A percentile compares a stretch with the other conserved stretches of the same genome.
Evolutionary conservation across 495 filamentous ascomycete genomes (phyloP).

Genomic region (Aspergillus taichungensis): DNA sequence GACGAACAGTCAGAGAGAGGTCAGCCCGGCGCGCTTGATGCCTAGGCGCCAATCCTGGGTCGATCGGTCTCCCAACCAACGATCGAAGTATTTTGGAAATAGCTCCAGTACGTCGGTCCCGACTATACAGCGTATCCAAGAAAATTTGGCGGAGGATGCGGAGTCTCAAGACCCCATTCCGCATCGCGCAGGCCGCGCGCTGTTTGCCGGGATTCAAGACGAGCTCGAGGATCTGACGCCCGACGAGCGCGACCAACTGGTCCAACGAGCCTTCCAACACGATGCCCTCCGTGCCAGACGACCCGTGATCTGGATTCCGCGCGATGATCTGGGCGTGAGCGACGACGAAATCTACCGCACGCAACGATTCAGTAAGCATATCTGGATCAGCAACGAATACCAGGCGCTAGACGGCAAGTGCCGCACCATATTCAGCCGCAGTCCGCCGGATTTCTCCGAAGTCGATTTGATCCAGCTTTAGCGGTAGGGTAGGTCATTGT

Average conservation of each 20-base stretch:
- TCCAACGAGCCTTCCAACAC: slow-evolving; percentile 86
- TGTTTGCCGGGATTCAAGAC: slow-evolving; percentile 81
- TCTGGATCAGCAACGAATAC: slow-evolving; percentile 93
- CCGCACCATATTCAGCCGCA: slow-evolving; percentile 76
- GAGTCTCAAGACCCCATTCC: slow-evolving; percentile 55
- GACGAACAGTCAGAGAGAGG: slow-evolving; percentile 7
- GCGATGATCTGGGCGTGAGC: slow-evolving; percentile 81
- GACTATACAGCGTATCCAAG: slow-evolving; percentile 23
- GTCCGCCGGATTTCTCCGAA: slow-evolving; percentile 88
- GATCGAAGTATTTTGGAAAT: slow-evolving; percentile 33
- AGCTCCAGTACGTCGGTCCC: slow-evolving; percentile 25
- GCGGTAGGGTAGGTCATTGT: neutral
- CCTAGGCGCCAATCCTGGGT: slow-evolving; percentile 33
- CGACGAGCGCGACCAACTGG: slow-evolving; percentile 78
- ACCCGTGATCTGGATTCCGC: slow-evolving; percentile 89
- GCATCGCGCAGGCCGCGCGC: slow-evolving; percentile 55
- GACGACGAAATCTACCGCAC: slow-evolving; percentile 85
- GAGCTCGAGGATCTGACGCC: slow-evolving; percentile 92
- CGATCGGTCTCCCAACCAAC: slow-evolving; percentile 28
- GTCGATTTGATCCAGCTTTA: slow-evolving; percentile 81
- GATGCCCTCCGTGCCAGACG: slow-evolving; percentile 75
- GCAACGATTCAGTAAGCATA: slow-evolving; percentile 62
- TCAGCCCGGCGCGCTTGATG: slow-evolving; percentile 11
- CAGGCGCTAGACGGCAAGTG: slow-evolving; percentile 77
- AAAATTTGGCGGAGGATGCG: slow-evolving; percentile 40